A percentile compares a stretch with the other conserved stretches of the same genome.
These are phyloP conservation scores for Serendipita sp. DNA, from an alignment of 768 basidiomycete genomes.

Conservation along the genomic window DNA sequence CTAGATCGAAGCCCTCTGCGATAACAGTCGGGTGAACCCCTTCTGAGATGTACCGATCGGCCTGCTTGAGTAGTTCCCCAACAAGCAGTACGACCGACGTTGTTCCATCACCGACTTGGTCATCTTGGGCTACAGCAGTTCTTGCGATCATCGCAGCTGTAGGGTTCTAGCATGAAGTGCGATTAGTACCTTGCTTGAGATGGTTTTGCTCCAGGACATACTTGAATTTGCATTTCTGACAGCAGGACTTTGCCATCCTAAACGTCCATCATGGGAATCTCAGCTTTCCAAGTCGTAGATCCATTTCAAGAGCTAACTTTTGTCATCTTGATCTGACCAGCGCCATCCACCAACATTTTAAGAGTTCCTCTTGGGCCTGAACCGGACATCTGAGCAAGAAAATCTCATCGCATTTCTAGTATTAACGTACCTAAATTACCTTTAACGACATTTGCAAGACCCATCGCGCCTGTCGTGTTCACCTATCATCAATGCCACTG, in stretches of 20 bases:
- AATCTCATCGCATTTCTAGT: neutral
- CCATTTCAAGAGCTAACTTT: conserved; percentile 30
- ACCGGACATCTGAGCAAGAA: neutral
- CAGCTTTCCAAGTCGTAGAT: neutral
- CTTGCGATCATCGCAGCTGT: conserved; percentile 98
- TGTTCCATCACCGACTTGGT: conserved; percentile 98
- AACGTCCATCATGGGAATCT: neutral
- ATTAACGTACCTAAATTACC: conserved; percentile 68
- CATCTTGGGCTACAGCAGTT: conserved; percentile 96
- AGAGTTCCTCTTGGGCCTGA: conserved; percentile 89
- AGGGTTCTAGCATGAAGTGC: conserved; percentile 42
- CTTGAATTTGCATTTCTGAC: conserved; percentile 94
- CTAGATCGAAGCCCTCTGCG: conserved; percentile 88
- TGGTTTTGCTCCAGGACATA: conserved; percentile 10
- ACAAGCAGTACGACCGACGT: conserved; percentile 94
- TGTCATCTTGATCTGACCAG: conserved; percentile 99
- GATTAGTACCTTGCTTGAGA: neutral
- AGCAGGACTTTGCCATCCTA: conserved; percentile 90
- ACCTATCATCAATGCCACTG: conserved; percentile 34
- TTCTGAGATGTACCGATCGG: conserved; percentile 93
- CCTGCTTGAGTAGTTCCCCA: conserved; percentile 90
- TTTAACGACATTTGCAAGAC: conserved; percentile 92
- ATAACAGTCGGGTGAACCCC: conserved; percentile 97
- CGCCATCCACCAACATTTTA: conserved; percentile 98
- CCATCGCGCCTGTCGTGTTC: conserved; percentile 88